phyloP scores from a whole-genome alignment of 495 filamentous ascomycete genomes.

The Letharia columbiana region DNA sequence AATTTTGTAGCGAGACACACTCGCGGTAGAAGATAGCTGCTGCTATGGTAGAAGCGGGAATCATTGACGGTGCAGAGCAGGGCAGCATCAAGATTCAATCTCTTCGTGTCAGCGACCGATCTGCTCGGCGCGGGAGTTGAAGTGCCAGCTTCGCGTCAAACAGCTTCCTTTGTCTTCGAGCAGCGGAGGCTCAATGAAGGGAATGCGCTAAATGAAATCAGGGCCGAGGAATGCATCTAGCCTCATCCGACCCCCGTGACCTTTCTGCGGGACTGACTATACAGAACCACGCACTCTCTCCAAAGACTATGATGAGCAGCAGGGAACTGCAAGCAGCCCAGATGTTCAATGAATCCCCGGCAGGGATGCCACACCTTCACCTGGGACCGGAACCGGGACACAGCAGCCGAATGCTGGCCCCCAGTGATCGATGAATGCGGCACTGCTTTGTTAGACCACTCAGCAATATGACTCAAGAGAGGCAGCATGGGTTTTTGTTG shows the following conservation, averaged over 20 bases:
- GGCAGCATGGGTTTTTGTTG: no score
- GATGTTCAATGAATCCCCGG: neutral
- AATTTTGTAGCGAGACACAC: no score
- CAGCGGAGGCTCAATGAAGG: no score
- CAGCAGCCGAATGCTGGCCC: no score
- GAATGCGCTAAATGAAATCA: neutral
- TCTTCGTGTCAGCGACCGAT: no score
- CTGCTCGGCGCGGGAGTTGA: neutral
- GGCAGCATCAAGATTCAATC: no score
- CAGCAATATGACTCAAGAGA: neutral
- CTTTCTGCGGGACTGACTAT: no score
- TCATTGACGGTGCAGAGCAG: no score
- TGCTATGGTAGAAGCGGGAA: no score
- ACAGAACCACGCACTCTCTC: neutral
- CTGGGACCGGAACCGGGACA: neutral
- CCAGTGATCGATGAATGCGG: neutral
- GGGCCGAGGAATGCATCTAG: neutral
- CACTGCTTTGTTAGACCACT: neutral
- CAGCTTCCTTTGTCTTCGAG: no score
- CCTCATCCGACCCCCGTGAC: neutral
- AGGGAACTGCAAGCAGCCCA: neutral
- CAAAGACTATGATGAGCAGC: neutral
- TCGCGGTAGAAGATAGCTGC: no score
- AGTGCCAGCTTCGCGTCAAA: no score
- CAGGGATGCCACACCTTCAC: neutral